A percentile compares a stretch with the other conserved stretches of the same genome.
phyloP scores from a whole-genome alignment of 495 filamentous ascomycete species.

The Trichoderma asperelloides region DNA sequence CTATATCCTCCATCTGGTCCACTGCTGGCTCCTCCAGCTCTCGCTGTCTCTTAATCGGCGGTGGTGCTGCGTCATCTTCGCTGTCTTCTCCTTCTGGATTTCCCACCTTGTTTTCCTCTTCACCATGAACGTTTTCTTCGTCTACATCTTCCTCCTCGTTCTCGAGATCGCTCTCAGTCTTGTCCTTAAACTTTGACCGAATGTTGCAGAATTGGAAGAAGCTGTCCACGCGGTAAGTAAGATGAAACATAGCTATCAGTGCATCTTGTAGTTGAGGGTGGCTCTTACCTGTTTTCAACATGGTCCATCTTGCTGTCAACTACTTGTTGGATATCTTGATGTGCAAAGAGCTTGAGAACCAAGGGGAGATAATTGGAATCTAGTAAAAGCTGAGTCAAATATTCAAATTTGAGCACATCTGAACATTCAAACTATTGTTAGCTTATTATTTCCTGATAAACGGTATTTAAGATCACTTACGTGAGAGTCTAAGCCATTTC shows the following conservation, averaged over 20 bases:
- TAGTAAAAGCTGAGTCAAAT: constrained; percentile 82
- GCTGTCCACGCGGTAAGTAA: constrained; percentile 31
- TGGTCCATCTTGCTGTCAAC: constrained; percentile 81
- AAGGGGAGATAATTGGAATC: constrained; percentile 92
- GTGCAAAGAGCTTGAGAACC: constrained; percentile 82
- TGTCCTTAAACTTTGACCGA: constrained; percentile 19
- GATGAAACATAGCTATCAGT: constrained; percentile 1
- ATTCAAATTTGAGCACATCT: constrained; percentile 96
- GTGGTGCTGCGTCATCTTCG: constrained; percentile 72
- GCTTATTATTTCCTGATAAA: constrained; percentile 1
- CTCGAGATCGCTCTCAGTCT: constrained; percentile 18
- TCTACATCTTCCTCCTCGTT: constrained; percentile 22
- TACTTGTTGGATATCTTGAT: constrained; percentile 81
- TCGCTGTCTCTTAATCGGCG: constrained; percentile 59
- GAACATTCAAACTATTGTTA: constrained; percentile 18
- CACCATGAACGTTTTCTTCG: constrained; percentile 19
- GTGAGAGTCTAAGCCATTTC: constrained; percentile 95
- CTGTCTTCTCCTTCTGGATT: constrained; percentile 25
- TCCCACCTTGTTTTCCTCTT: constrained; percentile 22
- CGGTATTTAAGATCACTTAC: constrained; percentile 41
- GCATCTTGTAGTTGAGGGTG: not conserved
- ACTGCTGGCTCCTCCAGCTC: constrained; percentile 20
- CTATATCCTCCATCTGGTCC: constrained; percentile 20
- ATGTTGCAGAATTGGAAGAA: constrained; percentile 84
- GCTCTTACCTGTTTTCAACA: constrained; percentile 63